Evolutionary conservation across 345 rosid species (phyloP).

Genomic region (Heritiera fomes): DNA sequence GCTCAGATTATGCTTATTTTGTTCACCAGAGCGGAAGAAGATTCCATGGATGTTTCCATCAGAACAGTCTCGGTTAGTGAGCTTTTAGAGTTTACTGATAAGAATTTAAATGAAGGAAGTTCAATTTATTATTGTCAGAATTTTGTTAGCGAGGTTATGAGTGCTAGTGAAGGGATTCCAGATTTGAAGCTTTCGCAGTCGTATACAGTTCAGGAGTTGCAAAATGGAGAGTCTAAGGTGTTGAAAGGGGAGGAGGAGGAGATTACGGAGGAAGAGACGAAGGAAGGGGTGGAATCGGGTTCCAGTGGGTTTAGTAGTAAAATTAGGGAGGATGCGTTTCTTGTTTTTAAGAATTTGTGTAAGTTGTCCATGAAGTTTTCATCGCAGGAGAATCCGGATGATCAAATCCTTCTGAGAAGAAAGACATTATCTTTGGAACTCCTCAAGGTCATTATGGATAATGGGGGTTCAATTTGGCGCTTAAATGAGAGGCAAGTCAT

Average conservation of each 20-base stretch:
- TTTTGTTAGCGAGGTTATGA: conserved; percentile 66
- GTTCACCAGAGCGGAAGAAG: conserved; percentile 72
- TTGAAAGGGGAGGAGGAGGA: conserved; percentile 32
- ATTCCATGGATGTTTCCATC: conserved; percentile 50
- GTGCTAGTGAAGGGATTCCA: conserved; percentile 59
- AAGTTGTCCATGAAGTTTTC: conserved; percentile 94
- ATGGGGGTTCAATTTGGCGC: conserved; percentile 76
- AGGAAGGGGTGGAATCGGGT: conserved; percentile 36
- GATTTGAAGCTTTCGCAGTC: conserved; percentile 41
- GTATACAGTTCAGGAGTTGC: conserved; percentile 29
- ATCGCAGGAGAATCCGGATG: conserved; percentile 84
- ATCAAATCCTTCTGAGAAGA: conserved; percentile 87
- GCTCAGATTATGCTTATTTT: conserved; percentile 81
- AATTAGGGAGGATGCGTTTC: conserved; percentile 86
- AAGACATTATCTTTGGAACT: conserved; percentile 79
- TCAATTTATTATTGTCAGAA: conserved; percentile 80
- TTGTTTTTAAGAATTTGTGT: conserved; percentile 79
- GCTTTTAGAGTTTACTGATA: conserved; percentile 75
- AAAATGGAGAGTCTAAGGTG: conserved; percentile 44
- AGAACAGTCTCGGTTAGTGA: conserved; percentile 65
- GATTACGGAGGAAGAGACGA: conserved; percentile 28
- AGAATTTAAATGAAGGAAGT: conserved; percentile 86
- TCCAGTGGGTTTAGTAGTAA: conserved; percentile 42
- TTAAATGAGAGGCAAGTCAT: conserved; percentile 68
- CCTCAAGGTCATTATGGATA: conserved; percentile 72